phyloP scores from a whole-genome alignment of 2,329 filamentous ascomycete species.

The Alternaria alternata region DNA sequence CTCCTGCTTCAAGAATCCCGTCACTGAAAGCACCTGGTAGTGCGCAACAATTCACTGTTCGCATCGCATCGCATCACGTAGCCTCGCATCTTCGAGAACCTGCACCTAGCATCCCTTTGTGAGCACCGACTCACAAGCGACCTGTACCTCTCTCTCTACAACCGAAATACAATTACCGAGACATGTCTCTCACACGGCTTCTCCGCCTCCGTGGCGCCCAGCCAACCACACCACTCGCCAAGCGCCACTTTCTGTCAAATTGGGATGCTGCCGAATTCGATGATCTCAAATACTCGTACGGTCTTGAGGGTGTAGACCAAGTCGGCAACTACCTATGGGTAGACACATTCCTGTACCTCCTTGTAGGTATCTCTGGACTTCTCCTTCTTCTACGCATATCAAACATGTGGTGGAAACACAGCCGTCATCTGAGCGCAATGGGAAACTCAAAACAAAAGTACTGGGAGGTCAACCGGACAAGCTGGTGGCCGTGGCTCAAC shows the following conservation, averaged over 20 bases:
- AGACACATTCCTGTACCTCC: conserved; percentile 53
- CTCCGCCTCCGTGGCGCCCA: conserved; percentile 34
- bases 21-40: conserved; percentile 25
- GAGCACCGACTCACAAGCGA: conserved; percentile 11
- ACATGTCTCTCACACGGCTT: conserved; percentile 37
- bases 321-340: conserved; percentile 57
- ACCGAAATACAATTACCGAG: conserved; percentile 10
- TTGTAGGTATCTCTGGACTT: conserved; percentile 42
- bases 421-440: conserved; percentile 57
- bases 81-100: conserved; percentile 8
- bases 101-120: conserved; percentile 6
- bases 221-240: conserved; percentile 18
- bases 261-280: conserved; percentile 44
- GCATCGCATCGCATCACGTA: conserved; percentile 5
- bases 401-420: conserved; percentile 54
- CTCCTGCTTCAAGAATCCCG: conserved; percentile 16
- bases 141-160: conserved; percentile 13
- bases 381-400: conserved; percentile 54
- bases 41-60: conserved; percentile 20
- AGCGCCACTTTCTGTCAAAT: conserved; percentile 38
- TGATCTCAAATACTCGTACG: conserved; percentile 52
- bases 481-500: conserved; percentile 66
- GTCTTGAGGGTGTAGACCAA: conserved; percentile 59
- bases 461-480: conserved; percentile 56
- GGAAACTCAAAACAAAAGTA: conserved; percentile 53